Base-by-base conservation (phyloP, 768 basidiomycete genomes). In the Mycena latifolia region DNA sequence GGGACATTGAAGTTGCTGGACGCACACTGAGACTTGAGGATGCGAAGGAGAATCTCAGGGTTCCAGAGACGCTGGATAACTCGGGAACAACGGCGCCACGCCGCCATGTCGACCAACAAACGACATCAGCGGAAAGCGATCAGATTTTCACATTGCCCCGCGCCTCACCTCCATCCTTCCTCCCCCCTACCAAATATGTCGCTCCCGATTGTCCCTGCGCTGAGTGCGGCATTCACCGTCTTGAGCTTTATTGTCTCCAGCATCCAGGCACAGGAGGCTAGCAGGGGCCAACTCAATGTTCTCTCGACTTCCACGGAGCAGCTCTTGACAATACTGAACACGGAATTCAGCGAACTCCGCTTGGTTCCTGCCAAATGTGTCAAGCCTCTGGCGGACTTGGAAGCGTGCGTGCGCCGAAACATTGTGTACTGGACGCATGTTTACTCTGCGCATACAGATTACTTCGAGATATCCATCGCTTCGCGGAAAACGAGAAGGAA, bases 301-400 rank as follows among this genome's bases (percentile, higher is more conserved):
- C 24, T 69, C 24, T 14, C 47, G 4, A 28, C 11, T 10, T 65
- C 46, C 24, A 22, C 51, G 22, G 22, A n/a, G 10, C 11, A 65
- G 43, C 63, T 69, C 45, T 43, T 69, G 27, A 18, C 37, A 25
- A 65, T 59, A 10, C 63, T 69, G 27, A 51, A 69, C 33, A 25
- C 43, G 2, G 67, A 69, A 57, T 59, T 65, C 33, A 46, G 22
- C 31, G 33, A 59, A 18, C 46, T 57, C 47, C 50, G 56, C 20
- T 51, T 65, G 14, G 37, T 65, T 1, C 51, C 56, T 11, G 41
- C 25, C 7, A 35, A 47, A 52, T 65, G 56, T 24, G 24, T 14
- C 5, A 46, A 55, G 31, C 25, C 56, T n/a, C 52, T 58, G 22
- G 57, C 3, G 8, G 63, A 59, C 27, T 43, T 43, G 41, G 41